Conservation (phyloP, 2,329 filamentous ascomycete species). For the Xylaria sp. region DNA sequence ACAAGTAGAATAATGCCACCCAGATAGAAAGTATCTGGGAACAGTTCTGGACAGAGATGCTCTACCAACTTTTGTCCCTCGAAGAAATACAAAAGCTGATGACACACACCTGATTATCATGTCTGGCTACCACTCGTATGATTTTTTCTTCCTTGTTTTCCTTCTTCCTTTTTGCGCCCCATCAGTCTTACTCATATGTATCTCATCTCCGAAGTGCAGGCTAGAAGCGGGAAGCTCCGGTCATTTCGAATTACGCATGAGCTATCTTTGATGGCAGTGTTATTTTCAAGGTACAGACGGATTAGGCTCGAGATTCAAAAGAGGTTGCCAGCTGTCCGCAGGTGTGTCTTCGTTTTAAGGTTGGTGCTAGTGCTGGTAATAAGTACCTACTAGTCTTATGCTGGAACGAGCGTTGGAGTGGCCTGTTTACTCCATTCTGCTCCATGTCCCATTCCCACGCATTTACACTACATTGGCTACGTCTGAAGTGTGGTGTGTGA, state of each 20-base stretch:
- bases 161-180: background rate
- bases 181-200: too few species aligned
- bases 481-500: background rate
- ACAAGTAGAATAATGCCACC: too few species aligned
- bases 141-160: background rate
- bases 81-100: background rate
- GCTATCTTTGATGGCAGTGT: background rate
- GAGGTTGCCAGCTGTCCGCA: background rate
- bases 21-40: background rate
- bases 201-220: slow-evolving; percentile 25
- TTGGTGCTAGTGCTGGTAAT: background rate
- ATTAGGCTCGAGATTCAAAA: background rate
- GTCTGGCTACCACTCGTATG: background rate
- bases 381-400: background rate
- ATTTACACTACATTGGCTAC: slow-evolving; percentile 3
- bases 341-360: background rate
- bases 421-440: background rate
- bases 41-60: background rate
- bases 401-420: slow-evolving; percentile 3
- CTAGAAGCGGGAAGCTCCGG: slow-evolving; percentile 8
- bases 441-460: slow-evolving; percentile 1
- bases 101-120: background rate
- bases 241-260: background rate
- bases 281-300: background rate
- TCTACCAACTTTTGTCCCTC: background rate